Conservation (phyloP, 1,139 yeast genomes). For the Saccharomyces hybrid region DNA sequence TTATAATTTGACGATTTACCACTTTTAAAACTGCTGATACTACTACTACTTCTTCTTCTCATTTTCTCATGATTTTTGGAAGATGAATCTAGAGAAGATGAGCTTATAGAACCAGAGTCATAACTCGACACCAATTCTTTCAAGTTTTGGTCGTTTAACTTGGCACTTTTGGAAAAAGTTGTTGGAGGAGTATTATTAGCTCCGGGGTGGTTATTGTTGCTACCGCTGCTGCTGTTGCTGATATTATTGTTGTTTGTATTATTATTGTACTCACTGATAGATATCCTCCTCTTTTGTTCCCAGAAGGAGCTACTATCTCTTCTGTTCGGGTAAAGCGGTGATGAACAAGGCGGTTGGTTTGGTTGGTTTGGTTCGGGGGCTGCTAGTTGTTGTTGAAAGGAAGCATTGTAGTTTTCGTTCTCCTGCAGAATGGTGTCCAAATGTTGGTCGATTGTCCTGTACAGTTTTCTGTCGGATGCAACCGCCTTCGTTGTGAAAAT, state of each 20-base stretch:
- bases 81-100: slow-evolving; percentile 24
- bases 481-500: slow-evolving; percentile 90
- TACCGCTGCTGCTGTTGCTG: slow-evolving; percentile 1
- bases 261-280: slow-evolving; percentile 24
- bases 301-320: slow-evolving; percentile 27
- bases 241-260: slow-evolving; percentile 6
- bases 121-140: slow-evolving; percentile 26
- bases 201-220: not conserved
- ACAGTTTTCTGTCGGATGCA: slow-evolving; percentile 79
- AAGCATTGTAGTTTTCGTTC: slow-evolving; percentile 29
- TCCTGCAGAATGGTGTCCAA: slow-evolving; percentile 59
- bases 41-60: slow-evolving; percentile 23
- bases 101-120: slow-evolving; percentile 25
- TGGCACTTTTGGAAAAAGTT: slow-evolving; percentile 19
- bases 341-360: slow-evolving; percentile 9
- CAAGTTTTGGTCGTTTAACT: slow-evolving; percentile 31
- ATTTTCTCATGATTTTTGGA: slow-evolving; percentile 6
- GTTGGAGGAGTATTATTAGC: not conserved
- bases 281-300: slow-evolving; percentile 33
- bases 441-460: slow-evolving; percentile 80
- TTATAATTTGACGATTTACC: not conserved
- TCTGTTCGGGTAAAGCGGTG: slow-evolving; percentile 12
- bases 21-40: slow-evolving; percentile 2
- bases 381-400: slow-evolving; percentile 22
- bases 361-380: not conserved